Conservation (phyloP, 257 asterid genomes). For the Solanum virginianum region DNA sequence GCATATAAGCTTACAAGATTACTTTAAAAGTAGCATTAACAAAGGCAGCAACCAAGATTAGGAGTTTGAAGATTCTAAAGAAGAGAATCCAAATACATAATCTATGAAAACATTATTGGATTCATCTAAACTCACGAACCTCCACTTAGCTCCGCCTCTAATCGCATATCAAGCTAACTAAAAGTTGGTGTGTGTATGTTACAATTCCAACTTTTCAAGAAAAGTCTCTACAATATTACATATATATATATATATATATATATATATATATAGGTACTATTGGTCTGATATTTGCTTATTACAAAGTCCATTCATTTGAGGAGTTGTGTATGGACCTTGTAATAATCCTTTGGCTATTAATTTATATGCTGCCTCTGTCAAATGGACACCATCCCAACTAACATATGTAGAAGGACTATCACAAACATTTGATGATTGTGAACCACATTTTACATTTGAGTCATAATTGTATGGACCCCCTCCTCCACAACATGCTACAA, state of each 20-base stretch:
- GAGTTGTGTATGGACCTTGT: conserved; percentile 13
- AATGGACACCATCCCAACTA: conserved; percentile 37
- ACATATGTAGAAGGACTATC: conserved; percentile 18
- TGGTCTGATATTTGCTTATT: not conserved
- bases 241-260: not conserved
- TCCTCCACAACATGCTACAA: conserved; percentile 32
- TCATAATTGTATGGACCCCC: conserved; percentile 23
- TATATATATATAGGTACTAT: not conserved
- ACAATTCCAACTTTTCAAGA: not conserved
- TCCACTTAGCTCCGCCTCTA: too few species aligned
- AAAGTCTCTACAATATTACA: not conserved
- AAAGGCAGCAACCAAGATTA: too few species aligned
- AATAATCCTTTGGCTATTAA: conserved; percentile 13
- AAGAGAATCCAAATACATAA: too few species aligned
- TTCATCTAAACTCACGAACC: too few species aligned
- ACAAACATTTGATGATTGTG: conserved; percentile 1
- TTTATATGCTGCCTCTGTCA: conserved; percentile 30
- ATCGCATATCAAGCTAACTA: not conserved
- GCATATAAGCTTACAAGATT: not conserved
- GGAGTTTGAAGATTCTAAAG: too few species aligned
- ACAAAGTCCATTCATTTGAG: not conserved
- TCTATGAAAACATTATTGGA: too few species aligned
- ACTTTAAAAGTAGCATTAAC: not conserved
- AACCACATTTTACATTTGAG: conserved; percentile 1
- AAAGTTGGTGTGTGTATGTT: not conserved